Evolutionary conservation across 306 rosid species (phyloP), one percentile per base, ranked within the genome.

Genomic region (Rosa lucieae): DNA sequence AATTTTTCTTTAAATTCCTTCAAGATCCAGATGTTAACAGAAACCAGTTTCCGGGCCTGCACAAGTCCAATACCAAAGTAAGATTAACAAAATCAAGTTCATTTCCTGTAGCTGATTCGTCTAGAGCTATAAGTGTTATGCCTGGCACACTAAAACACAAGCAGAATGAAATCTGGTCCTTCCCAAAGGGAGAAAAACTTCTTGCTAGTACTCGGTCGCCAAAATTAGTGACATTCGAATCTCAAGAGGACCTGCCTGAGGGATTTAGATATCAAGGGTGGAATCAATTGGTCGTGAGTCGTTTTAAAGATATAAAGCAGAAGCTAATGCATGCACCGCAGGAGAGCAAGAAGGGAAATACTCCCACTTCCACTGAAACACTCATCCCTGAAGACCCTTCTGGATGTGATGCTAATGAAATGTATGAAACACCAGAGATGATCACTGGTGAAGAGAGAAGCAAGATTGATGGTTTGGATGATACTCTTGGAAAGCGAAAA

Each of bases 271-370:
- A 85, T 77, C 89, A 76, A 76, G 97, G 97, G 51, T 95, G 99
- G 99, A 95, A 93, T 84, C 94, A 91, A 61, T 48, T 84, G 82
- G 99, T 93, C 58, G 23, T 91, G 66, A 90, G 88, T 66, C 94
- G 90, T 32, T 91, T 95, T 87, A 90, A 87, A 83, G 82, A 81
- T 75, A 85, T 91, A 56, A 93, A 88, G 86, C 92, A 84, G 84
- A 95, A 87, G 89, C 88, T 95, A 80, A 88, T 78, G 81, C 92
- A 84, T 67, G 86, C 86, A 20, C 81, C 93, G 29, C 85, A 81
- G 86, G 98, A 94, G 56, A 80, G 86, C 74, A 92, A 77, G 46
- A 91, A 79, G 83, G 85, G 86, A 74, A 81, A 81, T 58, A 61
- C 69, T 81, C 81, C 78, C 51, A 70, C 84, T 77, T 49, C 84